Conservation (phyloP, 129 eudicot species). For the Helianthus annuus region HanXRQr2.0-SUNRISE NC_035444.2:35002029-35002528, state of each 20-base stretch:
- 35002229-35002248: conserved; percentile 28
- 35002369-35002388: conserved; percentile 30
- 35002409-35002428: conserved; percentile 7
- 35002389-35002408: conserved; percentile 29
- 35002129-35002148: conserved; percentile 25
- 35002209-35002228: background rate
- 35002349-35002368: conserved; percentile 25
- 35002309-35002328: background rate
- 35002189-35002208: conserved; percentile 33
- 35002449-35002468: conserved; percentile 22
- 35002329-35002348: conserved; percentile 17
- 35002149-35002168: too few relatives aligned
- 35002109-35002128: conserved; percentile 26
- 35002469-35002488: conserved; percentile 24
- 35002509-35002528: conserved; percentile 37
- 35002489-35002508: conserved; percentile 41
- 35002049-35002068: conserved; percentile 7
- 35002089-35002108: background rate
- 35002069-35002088: background rate
- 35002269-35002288: conserved; percentile 39
- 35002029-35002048: background rate
- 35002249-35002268: conserved; percentile 46
- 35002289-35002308: conserved; percentile 15
- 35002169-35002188: conserved; percentile 28
- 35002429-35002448: conserved; percentile 20